A percentile compares a stretch with the other conserved stretches of the same genome.
These are phyloP conservation scores for Pyrus pyrifolia DNA, from an alignment of 306 rosid species.

Conservation along the genomic window DNA sequence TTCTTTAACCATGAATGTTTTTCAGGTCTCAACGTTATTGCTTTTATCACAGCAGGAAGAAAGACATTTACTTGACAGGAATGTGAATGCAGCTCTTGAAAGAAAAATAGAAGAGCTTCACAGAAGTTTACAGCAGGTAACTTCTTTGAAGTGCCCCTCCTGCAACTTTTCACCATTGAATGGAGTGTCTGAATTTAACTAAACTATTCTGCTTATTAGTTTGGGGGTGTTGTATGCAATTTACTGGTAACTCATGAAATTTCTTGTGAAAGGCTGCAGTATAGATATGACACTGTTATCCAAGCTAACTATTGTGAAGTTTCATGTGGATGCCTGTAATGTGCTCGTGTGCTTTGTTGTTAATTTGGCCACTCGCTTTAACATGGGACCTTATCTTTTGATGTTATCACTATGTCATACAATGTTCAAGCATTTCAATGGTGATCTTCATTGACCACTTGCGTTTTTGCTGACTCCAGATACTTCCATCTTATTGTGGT, in stretches of 20 bases:
- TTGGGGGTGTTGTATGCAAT: neutral
- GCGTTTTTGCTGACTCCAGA: neutral
- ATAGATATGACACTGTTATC: neutral
- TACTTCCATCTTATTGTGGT: neutral
- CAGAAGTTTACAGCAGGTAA: conserved; percentile 83
- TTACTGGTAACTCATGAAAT: neutral
- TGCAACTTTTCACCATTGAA: neutral
- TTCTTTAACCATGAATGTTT: conserved; percentile 15
- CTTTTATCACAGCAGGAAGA: conserved; percentile 95
- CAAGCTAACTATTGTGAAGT: neutral
- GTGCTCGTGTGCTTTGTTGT: neutral
- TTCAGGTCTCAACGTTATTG: conserved; percentile 68
- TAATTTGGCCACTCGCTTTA: neutral
- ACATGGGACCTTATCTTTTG: neutral
- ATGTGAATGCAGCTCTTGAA: conserved; percentile 75
- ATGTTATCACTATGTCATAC: neutral
- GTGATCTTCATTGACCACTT: neutral
- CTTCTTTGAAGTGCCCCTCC: conserved; percentile 10
- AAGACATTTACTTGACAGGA: conserved; percentile 74
- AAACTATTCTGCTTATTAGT: neutral
- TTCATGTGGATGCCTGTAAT: neutral
- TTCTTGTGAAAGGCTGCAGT: neutral
- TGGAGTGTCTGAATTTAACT: neutral
- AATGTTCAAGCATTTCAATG: neutral
- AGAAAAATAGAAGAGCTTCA: conserved; percentile 78